A percentile compares a stretch with the other conserved stretches of the same genome.
Conservation (phyloP, 2,329 filamentous ascomycete genomes). For the Torrubiella hemipterigena region DNA sequence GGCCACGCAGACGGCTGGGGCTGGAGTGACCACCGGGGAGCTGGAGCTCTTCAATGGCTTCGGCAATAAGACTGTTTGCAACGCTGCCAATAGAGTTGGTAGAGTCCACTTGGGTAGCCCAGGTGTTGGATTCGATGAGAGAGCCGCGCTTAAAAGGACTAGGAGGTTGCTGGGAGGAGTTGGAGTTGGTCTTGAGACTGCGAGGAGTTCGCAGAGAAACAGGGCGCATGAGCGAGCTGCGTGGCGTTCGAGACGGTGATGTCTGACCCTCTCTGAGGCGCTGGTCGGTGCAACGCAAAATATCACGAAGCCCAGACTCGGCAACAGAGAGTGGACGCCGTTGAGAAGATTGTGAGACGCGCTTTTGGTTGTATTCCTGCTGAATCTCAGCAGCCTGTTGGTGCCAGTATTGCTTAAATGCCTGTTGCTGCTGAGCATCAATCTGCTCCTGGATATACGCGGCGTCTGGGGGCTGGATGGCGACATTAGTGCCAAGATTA, state of each 20-base stretch:
- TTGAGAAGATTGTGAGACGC: no score
- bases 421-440: not conserved
- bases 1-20: constrained; percentile 25
- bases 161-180: constrained; percentile 8
- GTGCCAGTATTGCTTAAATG: constrained; percentile 2
- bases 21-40: constrained; percentile 26
- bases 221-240: constrained; percentile 14
- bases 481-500: no score
- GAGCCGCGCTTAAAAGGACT: not conserved
- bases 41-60: constrained; percentile 22
- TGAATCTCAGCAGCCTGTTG: not conserved
- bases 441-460: constrained; percentile 3
- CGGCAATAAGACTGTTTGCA: constrained; percentile 27
- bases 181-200: constrained; percentile 13
- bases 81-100: constrained; percentile 22
- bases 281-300: constrained; percentile 40
- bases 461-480: no score
- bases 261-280: constrained; percentile 28
- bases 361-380: no score
- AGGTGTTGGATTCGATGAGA: not conserved
- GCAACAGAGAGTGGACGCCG: no score
- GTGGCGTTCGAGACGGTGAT: constrained; percentile 19
- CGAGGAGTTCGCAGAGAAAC: constrained; percentile 16
- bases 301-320: constrained; percentile 31
- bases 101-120: constrained; percentile 15